Percentiles rank a stretch among this genome's conserved stretches.
Evolutionary conservation across 2,329 filamentous ascomycete genomes (phyloP).

Genomic region (Coniochaeta hoffmannii): DNA sequence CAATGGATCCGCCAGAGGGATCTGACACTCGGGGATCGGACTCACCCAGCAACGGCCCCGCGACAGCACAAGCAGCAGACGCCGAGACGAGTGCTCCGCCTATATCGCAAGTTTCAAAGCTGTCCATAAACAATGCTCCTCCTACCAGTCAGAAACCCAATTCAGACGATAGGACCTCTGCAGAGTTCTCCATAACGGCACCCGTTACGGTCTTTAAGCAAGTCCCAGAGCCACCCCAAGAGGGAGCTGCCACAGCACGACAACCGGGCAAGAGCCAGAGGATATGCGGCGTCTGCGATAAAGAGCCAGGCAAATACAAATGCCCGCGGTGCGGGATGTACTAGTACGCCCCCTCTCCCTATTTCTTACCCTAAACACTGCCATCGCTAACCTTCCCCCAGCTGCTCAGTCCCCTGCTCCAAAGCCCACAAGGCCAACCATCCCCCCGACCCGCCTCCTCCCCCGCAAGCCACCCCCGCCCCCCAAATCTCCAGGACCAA

Average conservation of each 20-base stretch:
- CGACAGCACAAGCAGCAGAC: background rate
- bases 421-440: slow-evolving; percentile 27
- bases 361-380: background rate
- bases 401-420: slow-evolving; percentile 53
- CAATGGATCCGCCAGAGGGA: background rate
- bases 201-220: background rate
- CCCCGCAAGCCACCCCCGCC: slow-evolving; percentile 8
- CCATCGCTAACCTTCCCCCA: slow-evolving; percentile 27
- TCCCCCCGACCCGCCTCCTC: slow-evolving; percentile 25
- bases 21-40: background rate
- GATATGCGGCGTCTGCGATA: slow-evolving; percentile 48
- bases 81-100: background rate
- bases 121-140: background rate
- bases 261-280: slow-evolving; percentile 17
- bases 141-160: background rate
- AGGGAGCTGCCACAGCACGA: background rate
- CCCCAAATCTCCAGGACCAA: slow-evolving; percentile 6
- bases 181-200: background rate
- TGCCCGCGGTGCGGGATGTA: slow-evolving; percentile 50
- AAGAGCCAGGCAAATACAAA: slow-evolving; percentile 50
- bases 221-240: background rate
- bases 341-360: slow-evolving; percentile 38
- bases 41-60: background rate
- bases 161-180: background rate
- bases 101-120: background rate